A percentile compares a stretch with the other conserved stretches of the same genome.
phyloP scores from a whole-genome alignment of 2,329 filamentous ascomycete species.

The Zasmidium angulare region DNA sequence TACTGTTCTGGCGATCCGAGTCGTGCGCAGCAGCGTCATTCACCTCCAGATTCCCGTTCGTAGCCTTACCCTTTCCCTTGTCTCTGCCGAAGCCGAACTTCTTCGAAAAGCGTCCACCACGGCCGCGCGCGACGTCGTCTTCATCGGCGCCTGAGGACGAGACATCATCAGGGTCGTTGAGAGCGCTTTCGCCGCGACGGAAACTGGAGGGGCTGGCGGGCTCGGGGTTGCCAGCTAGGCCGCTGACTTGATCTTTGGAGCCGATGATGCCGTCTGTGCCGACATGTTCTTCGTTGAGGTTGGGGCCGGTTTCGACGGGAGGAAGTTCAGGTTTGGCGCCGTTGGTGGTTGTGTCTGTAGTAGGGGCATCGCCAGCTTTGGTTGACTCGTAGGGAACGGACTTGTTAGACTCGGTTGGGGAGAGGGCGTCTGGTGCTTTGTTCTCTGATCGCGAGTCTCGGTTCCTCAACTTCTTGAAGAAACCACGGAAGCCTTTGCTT shows the following conservation, averaged over 20 bases:
- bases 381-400: slow-evolving; percentile 15
- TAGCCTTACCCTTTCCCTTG: slow-evolving; percentile 21
- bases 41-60: slow-evolving; percentile 11
- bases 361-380: slow-evolving; percentile 16
- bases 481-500: slow-evolving; percentile 27
- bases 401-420: background rate
- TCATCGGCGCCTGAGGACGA: slow-evolving; percentile 34
- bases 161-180: slow-evolving; percentile 24
- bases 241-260: slow-evolving; percentile 11
- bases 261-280: slow-evolving; percentile 20
- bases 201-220: slow-evolving; percentile 28
- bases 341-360: slow-evolving; percentile 7
- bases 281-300: slow-evolving; percentile 11
- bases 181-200: slow-evolving; percentile 17
- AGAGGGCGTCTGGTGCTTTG: slow-evolving; percentile 15
- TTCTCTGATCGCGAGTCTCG: slow-evolving; percentile 20
- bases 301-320: slow-evolving; percentile 15
- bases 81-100: slow-evolving; percentile 21
- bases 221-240: slow-evolving; percentile 11
- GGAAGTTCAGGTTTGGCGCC: slow-evolving; percentile 9
- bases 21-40: background rate
- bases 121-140: slow-evolving; percentile 30
- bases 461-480: slow-evolving; percentile 30
- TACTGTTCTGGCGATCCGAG: slow-evolving; percentile 19
- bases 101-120: slow-evolving; percentile 36